phyloP scores from a whole-genome alignment of 352 stramenopile species.

The Pythium chondricola region DNA sequence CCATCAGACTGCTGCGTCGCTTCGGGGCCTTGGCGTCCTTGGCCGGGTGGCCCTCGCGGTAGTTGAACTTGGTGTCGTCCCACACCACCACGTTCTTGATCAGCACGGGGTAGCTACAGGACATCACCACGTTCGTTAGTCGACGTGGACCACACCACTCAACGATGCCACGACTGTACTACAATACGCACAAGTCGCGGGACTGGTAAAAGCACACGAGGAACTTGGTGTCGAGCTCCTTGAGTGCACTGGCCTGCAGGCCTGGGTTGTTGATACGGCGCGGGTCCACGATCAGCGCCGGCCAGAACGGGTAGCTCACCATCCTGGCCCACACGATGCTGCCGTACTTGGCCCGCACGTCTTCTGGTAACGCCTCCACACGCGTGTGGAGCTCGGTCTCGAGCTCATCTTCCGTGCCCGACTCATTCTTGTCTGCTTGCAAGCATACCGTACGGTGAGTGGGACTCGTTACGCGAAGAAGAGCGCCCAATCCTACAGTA shows the following conservation, averaged over 20 bases:
- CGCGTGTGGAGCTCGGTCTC: constrained; percentile 24
- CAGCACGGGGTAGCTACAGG: constrained; percentile 36
- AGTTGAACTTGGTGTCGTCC: constrained; percentile 68
- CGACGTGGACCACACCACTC: not conserved
- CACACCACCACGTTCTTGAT: constrained; percentile 68
- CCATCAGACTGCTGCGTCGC: constrained; percentile 54
- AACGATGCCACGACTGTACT: not conserved
- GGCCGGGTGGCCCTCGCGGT: constrained; percentile 48
- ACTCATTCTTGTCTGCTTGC: constrained; percentile 29
- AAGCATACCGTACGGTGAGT: not conserved
- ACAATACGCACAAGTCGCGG: constrained; percentile 58
- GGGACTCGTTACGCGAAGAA: not conserved
- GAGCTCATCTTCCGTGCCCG: constrained; percentile 29
- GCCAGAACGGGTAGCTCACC: constrained; percentile 77
- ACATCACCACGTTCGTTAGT: constrained; percentile 1
- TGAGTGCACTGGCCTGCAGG: constrained; percentile 36
- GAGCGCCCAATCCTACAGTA: not conserved
- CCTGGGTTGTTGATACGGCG: constrained; percentile 31
- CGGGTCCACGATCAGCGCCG: constrained; percentile 65
- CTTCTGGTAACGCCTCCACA: constrained; percentile 44
- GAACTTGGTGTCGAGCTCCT: constrained; percentile 63
- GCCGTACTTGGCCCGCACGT: constrained; percentile 63
- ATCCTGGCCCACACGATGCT: constrained; percentile 82
- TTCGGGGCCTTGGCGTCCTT: constrained; percentile 75
- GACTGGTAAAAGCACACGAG: constrained; percentile 72